Base-by-base conservation (phyloP, 768 basidiomycete species). In the Suillus discolor region DNA sequence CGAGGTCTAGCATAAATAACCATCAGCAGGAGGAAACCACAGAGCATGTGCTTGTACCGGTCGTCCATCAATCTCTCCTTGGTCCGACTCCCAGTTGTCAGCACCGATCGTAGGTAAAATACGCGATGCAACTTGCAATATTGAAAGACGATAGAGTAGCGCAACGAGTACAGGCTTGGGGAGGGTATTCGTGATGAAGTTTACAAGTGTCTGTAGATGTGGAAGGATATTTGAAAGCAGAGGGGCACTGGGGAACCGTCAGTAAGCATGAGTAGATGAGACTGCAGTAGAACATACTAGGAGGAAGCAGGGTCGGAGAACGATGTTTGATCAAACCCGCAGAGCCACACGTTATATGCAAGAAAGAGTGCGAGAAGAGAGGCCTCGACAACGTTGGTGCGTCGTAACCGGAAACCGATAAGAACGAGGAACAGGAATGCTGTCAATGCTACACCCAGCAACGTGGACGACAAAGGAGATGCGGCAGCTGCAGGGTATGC, bases 331-430 rank as follows among this genome's bases (percentile, higher is more conserved):
- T 92, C 90, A 69, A 91, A 89, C 20, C 92, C 92, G 72, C 93
- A 94, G 41, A 95, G 82, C 94, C 94, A 96, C 41, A 96, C 85
- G 68, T 94, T 94, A 76, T 93, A 95, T 7, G 94, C 93, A 49
- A 97, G 85, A 75, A 96, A 94, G 34, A 96, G 81, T 4, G 93
- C 90, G 34, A 98, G 86, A 57, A 92, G 88, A 3, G 92, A 89
- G 4, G 94, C 94, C 76, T 98, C 96, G 63, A 97, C 90, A 59
- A 97, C 91, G 71, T 97, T 97, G 49, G 96, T 97, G 61, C 93
- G 85, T 63, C 94, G 87, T 67, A 96, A 77, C 9, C 87, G 88
- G 76, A 98, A 96, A 7, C 96, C 96, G 68, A 98, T 97, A 70
- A 92, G 83, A 1, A 95, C 95, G 49, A 97, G 83, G 79, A 97